Evolutionary conservation across 352 stramenopile genomes (phyloP).

Genomic region (Globisporangium spinosum): DNA sequence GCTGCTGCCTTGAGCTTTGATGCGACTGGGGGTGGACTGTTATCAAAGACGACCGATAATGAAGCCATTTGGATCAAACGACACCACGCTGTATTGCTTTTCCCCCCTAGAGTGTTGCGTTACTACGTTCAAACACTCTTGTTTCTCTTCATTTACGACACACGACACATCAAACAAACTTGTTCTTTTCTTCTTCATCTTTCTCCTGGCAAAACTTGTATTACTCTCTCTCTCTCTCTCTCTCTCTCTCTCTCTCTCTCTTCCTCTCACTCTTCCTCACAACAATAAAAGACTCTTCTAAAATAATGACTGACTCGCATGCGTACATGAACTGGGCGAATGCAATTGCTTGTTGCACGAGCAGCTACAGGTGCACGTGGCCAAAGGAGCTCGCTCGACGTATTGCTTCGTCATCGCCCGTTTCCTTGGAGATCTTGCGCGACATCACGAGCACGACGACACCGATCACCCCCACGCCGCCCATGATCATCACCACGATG

Average conservation of each 20-base stretch:
- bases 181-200: not conserved
- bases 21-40: not conserved
- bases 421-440: conserved; percentile 50
- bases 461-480: conserved; percentile 49
- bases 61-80: not conserved
- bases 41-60: not conserved
- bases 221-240: not conserved
- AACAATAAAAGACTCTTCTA: conserved; percentile 4
- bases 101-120: not conserved
- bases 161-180: not conserved
- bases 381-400: conserved; percentile 15
- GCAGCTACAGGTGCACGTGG: conserved; percentile 10
- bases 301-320: conserved; percentile 5
- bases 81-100: conserved; percentile 2
- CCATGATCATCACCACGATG: conserved; percentile 57
- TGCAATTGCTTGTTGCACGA: not conserved
- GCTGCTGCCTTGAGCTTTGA: not conserved
- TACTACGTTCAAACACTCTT: not conserved
- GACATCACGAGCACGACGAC: conserved; percentile 48
- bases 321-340: not conserved
- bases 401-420: conserved; percentile 32
- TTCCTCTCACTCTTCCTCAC: not conserved
- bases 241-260: not conserved
- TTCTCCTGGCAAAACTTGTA: not conserved
- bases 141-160: conserved; percentile 3